Percentiles rank a stretch among this genome's conserved stretches.
phyloP scores from a whole-genome alignment of 2,329 filamentous ascomycete species.

The Sporothrix luriei region DNA sequence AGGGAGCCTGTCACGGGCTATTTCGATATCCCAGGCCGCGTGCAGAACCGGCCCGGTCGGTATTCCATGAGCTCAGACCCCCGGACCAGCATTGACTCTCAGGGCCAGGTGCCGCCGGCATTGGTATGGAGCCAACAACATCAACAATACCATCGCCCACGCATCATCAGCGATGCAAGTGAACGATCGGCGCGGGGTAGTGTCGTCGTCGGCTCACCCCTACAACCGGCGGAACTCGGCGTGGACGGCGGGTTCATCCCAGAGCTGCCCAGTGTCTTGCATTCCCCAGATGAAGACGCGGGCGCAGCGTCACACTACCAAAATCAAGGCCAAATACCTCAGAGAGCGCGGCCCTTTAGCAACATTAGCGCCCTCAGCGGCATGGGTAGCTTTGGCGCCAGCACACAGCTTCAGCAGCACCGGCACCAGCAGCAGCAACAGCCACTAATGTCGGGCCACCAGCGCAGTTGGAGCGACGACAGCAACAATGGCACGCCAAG shows the following conservation, averaged over 20 bases:
- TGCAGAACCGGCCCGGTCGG: conserved; percentile 36
- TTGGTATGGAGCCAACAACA: conserved; percentile 34
- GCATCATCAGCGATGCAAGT: conserved; percentile 51
- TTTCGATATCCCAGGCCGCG: conserved; percentile 39
- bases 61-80: conserved; percentile 36
- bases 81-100: conserved; percentile 47
- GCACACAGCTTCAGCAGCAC: neutral
- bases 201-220: conserved; percentile 36
- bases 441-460: conserved; percentile 34
- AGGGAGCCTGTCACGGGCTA: conserved; percentile 40
- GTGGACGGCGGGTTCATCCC: conserved; percentile 42
- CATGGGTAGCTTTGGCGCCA: neutral
- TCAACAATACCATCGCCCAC: conserved; percentile 41
- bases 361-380: conserved; percentile 30
- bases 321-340: neutral
- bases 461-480: conserved; percentile 38
- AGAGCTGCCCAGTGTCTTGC: conserved; percentile 43
- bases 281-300: neutral
- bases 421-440: conserved; percentile 35
- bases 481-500: conserved; percentile 25
- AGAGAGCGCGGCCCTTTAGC: conserved; percentile 39
- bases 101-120: conserved; percentile 38
- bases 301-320: neutral
- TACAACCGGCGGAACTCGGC: conserved; percentile 48
- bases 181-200: conserved; percentile 44